These are phyloP conservation scores for Cyberlindnera suaveolens DNA, from an alignment of 805 yeast species.

Conservation along the genomic window DNA sequence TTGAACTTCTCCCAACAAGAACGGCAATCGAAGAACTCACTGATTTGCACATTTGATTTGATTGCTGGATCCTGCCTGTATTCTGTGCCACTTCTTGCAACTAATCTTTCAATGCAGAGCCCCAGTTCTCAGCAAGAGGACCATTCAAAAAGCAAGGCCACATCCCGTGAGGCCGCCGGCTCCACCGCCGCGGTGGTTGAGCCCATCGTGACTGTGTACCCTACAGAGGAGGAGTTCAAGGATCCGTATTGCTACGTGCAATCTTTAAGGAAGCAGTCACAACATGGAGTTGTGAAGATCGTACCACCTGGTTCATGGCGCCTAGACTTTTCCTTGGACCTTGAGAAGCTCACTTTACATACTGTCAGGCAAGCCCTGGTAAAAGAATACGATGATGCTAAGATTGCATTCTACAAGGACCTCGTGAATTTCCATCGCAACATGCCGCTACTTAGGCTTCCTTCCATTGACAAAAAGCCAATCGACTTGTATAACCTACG, in stretches of 20 bases:
- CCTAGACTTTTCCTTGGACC: background rate
- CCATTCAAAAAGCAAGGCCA: no score
- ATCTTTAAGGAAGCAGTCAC: slow-evolving; percentile 35
- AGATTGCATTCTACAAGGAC: slow-evolving; percentile 42
- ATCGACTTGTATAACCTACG: slow-evolving; percentile 58
- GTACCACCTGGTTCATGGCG: slow-evolving; percentile 44
- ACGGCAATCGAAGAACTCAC: background rate
- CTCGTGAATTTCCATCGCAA: slow-evolving; percentile 37
- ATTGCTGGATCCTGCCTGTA: no score
- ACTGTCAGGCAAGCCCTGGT: background rate
- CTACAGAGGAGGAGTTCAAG: slow-evolving; percentile 42
- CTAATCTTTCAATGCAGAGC: no score
- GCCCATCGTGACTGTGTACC: slow-evolving; percentile 10
- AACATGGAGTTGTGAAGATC: slow-evolving; percentile 59
- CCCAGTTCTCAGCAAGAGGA: no score
- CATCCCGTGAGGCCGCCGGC: no score
- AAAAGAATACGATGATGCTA: slow-evolving; percentile 27
- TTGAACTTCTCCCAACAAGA: no score
- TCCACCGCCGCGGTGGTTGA: no score
- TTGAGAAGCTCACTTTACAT: background rate
- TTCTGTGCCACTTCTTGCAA: no score
- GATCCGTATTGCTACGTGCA: slow-evolving; percentile 47
- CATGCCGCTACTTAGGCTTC: slow-evolving; percentile 40
- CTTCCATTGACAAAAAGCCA: slow-evolving; percentile 60
- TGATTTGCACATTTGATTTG: no score